Base-by-base conservation (phyloP, 768 basidiomycete species). In the Porpolomopsis calyptriformis region DNA sequence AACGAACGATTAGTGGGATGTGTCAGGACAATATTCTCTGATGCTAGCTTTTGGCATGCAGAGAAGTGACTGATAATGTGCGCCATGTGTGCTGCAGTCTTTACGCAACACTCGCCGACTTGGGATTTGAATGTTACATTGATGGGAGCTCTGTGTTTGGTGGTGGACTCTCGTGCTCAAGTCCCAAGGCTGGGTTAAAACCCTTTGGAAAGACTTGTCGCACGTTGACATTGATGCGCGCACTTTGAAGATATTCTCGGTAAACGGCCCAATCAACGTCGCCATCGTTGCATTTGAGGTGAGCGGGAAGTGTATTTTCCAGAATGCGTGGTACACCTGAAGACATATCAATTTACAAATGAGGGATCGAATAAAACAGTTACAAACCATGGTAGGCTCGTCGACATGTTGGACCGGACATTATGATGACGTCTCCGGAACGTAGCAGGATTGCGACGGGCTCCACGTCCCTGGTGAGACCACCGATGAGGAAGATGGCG, bases 191-290 rank as follows among this genome's bases (percentile, higher is more conserved):
- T 26, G 68, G 68, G 31, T 67, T 55, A 49, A 85, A 87, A 2
- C 75, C 80, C 56, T 74, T 82, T 1, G 85, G 83, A 57, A 88
- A 87, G 4, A 88, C 85, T 59, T 96, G 91, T 45, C 94, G 70
- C 6, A 90, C 88, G 54, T 97, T 97, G 46, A 97, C 70, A 57
- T 97, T 97, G 57, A 98, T 85, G 48, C 94, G 71, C 1, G 82
- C 74, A 2, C 72, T 72, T 37, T 57, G 63, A 60, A 91, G 64
- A 60, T 88, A 91, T 23, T 72, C 67, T 47, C 66, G 73, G 54
- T 79, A 88, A 4, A 71, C 68, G 16, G 55, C 52, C 85, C 85
- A 92, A 20, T 72, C 73, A 3, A 48, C 37, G 14, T 35, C 54
- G 2, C 59, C 60, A 12, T 60, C 59, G 18, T 59, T 62, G 6